Evolutionary conservation across 352 stramenopile species (phyloP), one percentile per base, ranked within the genome.

Genomic region (Thalassiosira sp.): DNA sequence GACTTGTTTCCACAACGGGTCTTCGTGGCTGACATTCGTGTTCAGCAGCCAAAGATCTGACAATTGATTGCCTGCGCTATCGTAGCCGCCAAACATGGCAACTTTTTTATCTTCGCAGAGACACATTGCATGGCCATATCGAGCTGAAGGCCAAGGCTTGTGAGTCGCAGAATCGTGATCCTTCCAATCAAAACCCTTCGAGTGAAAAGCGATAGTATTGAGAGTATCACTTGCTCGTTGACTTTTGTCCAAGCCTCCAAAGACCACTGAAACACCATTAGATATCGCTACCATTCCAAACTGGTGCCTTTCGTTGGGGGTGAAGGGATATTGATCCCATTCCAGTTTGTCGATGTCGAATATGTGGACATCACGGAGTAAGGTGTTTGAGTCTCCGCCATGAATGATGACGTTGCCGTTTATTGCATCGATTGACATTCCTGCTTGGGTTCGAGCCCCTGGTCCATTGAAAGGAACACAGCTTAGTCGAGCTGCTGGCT

Each of bases 31-130:
- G 3, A 8, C 13, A 57, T 31, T 16, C 2, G 22, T 31, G 20
- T 65, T 33, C n/a, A 68, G 27, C 0, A 68, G 33, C 59, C 59
- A 68, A 13, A 58, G 10, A 20, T 68, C 59, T n/a, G 25, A 20
- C 42, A 56, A 18, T 1, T 18, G 24, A 46, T 46, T 56, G 20
- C 28, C 59, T 2, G 22, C 42, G 7, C 18, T 18, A 58, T 68
- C 59, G 8, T 48, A 16, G 15, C 59, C 59, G 16, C 59, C 59
- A 52, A 58, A 68, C 42, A 58, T 28, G n/a, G 45, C 59, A 27
- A 57, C 13, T 16, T 40, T 16, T 24, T 58, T 16, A 22, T 56
- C 27, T 5, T 33, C 59, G n/a, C 20, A 43, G 16, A 25, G 25
- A 31, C 59, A 68, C 59, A 68, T 68, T 18, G 15, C 59, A 24